These are phyloP conservation scores for Fusarium sp. DNA, from an alignment of 2,329 filamentous ascomycete species.

Conservation along the genomic window DNA sequence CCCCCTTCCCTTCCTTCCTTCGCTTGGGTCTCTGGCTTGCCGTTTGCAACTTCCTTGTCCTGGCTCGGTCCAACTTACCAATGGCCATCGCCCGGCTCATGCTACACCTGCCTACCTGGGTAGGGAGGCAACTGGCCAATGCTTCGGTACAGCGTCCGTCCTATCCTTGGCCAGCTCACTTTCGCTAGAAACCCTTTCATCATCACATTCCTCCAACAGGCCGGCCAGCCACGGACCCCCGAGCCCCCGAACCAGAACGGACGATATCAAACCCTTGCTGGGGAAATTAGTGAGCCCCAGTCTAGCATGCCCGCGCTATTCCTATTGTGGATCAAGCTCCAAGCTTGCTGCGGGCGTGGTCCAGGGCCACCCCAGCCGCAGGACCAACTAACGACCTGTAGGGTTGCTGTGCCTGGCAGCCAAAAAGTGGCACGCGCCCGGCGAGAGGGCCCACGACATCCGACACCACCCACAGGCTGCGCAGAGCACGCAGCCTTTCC, in stretches of 20 bases:
- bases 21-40: not conserved
- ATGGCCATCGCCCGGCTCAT: conserved; percentile 5
- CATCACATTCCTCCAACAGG: conserved; percentile 39
- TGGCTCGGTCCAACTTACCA: conserved; percentile 8
- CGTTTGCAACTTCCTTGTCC: conserved; percentile 17
- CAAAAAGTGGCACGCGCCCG: conserved; percentile 34
- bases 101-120: not conserved
- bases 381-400: conserved; percentile 26
- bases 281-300: conserved; percentile 27
- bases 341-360: conserved; percentile 15
- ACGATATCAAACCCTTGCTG: conserved; percentile 26
- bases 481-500: not conserved
- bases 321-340: conserved; percentile 21
- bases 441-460: conserved; percentile 24
- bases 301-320: conserved; percentile 25
- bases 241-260: conserved; percentile 33
- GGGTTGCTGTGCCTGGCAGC: conserved; percentile 36
- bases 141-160: not conserved
- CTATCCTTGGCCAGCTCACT: conserved; percentile 22
- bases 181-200: conserved; percentile 31
- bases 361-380: conserved; percentile 21
- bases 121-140: not conserved
- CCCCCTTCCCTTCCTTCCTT: conserved; percentile 7
- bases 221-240: conserved; percentile 27
- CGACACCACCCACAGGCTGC: not conserved